Base-by-base conservation (phyloP, 2,329 filamentous ascomycete species). In the Xylariaceae sp. region DNA sequence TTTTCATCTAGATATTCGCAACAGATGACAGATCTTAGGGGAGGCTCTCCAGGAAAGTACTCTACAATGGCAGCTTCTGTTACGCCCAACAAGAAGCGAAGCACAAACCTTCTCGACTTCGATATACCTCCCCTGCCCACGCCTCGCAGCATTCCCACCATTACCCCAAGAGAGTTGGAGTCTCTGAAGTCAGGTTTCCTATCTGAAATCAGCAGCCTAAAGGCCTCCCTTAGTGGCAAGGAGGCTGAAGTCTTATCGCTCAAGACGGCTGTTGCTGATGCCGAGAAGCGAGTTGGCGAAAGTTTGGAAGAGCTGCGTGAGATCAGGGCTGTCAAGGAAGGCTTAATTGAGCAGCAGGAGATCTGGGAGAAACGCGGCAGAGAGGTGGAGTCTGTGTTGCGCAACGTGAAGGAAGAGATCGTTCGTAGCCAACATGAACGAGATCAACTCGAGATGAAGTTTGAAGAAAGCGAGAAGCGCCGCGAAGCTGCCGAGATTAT, bases 101-200 rank as follows among this genome's bases (percentile, higher is more conserved):
- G 88, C 61, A 78, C 84, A 32, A 89, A 87, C 65, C 80, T 94
- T 41, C 81, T 95, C 44, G 90, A 95, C 71, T 94, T 95, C 67
- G 94, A 97, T 65, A 87, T 97, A 9, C 91, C 92, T n/a, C 90
- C 92, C 0, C 85, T 91, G 62, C 91, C 92, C 1, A 97, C 94
- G 0, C 94, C 94, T 13, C 85, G 92, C 57, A 96, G 90, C 51
- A 82, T 97, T 36, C 94, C 94, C 0, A 89, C 87, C 8, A 87
- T 97, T 62, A 96, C 92, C 1, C 89, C 94, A 1, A 85, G 94
- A 32, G 94, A 99, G 72, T 78, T 97, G 2, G 94, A 99, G 68
- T 89, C 88, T 13, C 78, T 97, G 56, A 97, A 97, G 70, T 96
- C 92, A 0, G 82, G 81, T 21, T 95, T 95, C 64, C 79, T 95